Percentiles rank a stretch among this genome's conserved stretches.
These are phyloP conservation scores for Corymbia calophylla DNA, from an alignment of 441 rosid species.

Conservation along the genomic window DNA sequence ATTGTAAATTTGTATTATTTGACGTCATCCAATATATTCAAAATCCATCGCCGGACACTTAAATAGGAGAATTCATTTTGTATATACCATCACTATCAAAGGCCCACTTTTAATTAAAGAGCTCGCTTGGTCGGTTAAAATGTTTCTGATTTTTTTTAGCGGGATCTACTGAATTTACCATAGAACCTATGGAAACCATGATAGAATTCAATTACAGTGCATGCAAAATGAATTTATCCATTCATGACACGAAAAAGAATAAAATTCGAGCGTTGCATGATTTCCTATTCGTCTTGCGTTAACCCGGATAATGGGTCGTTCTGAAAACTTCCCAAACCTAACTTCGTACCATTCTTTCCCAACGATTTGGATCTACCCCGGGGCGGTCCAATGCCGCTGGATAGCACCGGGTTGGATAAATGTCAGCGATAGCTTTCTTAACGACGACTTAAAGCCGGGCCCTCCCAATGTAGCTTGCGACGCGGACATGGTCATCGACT, in stretches of 20 bases:
- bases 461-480: neutral
- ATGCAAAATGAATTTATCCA: neutral
- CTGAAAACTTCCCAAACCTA: neutral
- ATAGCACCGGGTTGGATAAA: neutral
- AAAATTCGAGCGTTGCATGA: neutral
- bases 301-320: neutral
- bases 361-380: neutral
- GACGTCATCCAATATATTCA: neutral
- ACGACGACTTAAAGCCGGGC: neutral
- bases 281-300: neutral
- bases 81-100: neutral
- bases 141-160: neutral
- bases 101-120: neutral
- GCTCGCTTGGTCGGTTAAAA: neutral
- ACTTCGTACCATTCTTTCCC: neutral
- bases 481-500: neutral
- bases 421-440: neutral
- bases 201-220: neutral
- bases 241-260: neutral
- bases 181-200: neutral
- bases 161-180: neutral
- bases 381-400: neutral
- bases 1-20: too few species aligned
- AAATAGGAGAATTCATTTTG: neutral
- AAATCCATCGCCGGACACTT: rapidly evolving